A percentile compares a stretch with the other conserved stretches of the same genome.
Conservation (phyloP, 306 rosid species). For the Vigna unguiculata region DNA sequence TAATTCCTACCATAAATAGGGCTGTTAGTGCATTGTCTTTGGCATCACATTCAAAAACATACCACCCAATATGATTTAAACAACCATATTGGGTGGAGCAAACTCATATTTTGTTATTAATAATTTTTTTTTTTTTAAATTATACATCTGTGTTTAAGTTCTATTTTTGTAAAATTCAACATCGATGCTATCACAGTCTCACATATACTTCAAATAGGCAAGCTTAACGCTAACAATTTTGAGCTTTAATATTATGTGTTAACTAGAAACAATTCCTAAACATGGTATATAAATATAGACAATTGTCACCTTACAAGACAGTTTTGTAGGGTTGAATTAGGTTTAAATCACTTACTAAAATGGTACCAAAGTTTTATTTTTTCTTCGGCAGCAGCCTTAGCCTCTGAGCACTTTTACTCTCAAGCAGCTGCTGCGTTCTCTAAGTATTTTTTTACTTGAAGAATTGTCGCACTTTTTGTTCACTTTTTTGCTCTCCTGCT, state of each 20-base stretch:
- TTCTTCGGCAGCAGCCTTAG: no score
- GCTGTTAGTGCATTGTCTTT: not conserved
- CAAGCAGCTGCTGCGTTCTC: no score
- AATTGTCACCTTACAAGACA: no score
- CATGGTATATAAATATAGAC: no score
- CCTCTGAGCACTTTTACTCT: no score
- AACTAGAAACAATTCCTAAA: not conserved
- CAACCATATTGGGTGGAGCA: not conserved
- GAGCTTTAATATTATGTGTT: not conserved
- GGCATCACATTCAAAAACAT: no score
- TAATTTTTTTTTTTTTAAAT: not conserved
- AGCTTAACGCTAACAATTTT: not conserved
- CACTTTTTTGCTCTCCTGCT: no score
- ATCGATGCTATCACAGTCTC: not conserved
- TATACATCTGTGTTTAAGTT: not conserved
- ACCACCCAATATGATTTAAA: not conserved
- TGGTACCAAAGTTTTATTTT: no score
- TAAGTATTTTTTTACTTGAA: no score
- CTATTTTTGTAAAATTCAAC: not conserved
- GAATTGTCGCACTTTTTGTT: no score
- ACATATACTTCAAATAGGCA: not conserved
- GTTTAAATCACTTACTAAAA: no score
- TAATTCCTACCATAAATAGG: conserved; percentile 6
- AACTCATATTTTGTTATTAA: not conserved
- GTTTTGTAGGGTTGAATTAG: no score